A percentile compares a stretch with the other conserved stretches of the same genome.
Conservation (phyloP, 2,329 filamentous ascomycete species). For the Phaeosphaeriaceae sp. region DNA sequence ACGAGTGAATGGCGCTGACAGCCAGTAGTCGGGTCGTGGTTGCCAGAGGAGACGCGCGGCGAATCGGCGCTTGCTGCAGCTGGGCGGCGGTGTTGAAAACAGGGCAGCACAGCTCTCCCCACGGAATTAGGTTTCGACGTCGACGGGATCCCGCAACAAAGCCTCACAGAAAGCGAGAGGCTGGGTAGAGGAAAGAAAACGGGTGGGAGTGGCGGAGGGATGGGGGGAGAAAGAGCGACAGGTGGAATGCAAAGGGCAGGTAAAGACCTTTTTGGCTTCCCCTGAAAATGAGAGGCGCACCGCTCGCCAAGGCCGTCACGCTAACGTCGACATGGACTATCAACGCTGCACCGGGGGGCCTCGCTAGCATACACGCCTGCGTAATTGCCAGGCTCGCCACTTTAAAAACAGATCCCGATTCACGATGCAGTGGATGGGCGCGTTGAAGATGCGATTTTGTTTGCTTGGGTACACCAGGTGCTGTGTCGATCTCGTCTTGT, state of each 20-base stretch:
- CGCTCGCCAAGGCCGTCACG: conserved; percentile 26
- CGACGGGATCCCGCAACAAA: conserved; percentile 15
- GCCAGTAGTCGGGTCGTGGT: conserved; percentile 32
- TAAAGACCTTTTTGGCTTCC: conserved; percentile 41
- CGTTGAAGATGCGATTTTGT: conserved; percentile 4
- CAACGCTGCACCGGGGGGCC: conserved; percentile 29
- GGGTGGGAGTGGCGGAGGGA: conserved; percentile 29
- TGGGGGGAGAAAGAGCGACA: conserved; percentile 37
- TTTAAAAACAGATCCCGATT: conserved; percentile 17
- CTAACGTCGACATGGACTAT: conserved; percentile 29
- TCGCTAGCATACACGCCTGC: conserved; percentile 29
- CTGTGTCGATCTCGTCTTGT: not conserved
- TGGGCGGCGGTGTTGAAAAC: conserved; percentile 16
- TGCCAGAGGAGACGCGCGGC: conserved; percentile 43
- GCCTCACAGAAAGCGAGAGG: conserved; percentile 40
- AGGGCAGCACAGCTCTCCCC: conserved; percentile 32
- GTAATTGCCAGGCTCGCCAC: conserved; percentile 24
- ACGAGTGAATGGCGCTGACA: conserved; percentile 39
- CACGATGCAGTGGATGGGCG: not conserved
- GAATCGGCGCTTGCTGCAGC: conserved; percentile 33
- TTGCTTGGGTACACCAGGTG: not conserved
- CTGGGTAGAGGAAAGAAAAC: conserved; percentile 27
- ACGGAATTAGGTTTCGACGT: conserved; percentile 11
- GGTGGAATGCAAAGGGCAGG: conserved; percentile 40
- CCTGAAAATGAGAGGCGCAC: conserved; percentile 37